Evolutionary conservation across 108 stramenopile species (phyloP).

Genomic region (Nitzschia putrida): DNA sequence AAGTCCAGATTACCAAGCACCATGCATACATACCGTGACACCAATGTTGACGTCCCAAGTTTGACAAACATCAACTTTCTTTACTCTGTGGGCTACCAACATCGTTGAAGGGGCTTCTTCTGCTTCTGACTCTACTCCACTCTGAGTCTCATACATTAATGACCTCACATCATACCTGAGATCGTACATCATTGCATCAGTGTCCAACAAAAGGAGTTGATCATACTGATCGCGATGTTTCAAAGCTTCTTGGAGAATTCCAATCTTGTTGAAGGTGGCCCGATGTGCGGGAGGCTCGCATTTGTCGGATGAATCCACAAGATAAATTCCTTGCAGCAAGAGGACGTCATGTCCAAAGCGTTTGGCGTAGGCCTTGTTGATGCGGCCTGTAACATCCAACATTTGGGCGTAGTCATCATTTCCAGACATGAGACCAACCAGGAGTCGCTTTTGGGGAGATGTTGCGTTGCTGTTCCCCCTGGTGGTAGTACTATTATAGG

Average conservation of each 20-base stretch:
- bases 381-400: constrained; percentile 12
- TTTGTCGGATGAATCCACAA: constrained; percentile 3
- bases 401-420: constrained; percentile 24
- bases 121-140: too few species aligned
- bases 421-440: constrained; percentile 32
- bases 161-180: constrained; percentile 28
- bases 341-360: constrained; percentile 28
- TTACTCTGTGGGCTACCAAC: constrained; percentile 12
- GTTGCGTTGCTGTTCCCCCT: too few species aligned
- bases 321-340: constrained; percentile 13
- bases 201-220: constrained; percentile 35
- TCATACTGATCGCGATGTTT: constrained; percentile 14
- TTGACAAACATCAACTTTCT: background rate
- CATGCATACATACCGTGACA: constrained; percentile 11
- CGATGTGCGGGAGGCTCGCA: constrained; percentile 17
- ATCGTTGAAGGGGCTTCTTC: constrained; percentile 11
- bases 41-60: constrained; percentile 20
- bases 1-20: too few species aligned
- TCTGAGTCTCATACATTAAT: constrained; percentile 5
- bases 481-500: too few species aligned
- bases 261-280: constrained; percentile 35
- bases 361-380: constrained; percentile 32
- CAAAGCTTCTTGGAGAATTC: constrained; percentile 15
- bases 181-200: constrained; percentile 37
- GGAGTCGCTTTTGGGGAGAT: constrained; percentile 8